Conservation (phyloP, 1,284 basidiomycete species). For the Cutaneotrichosporon sp. region DNA sequence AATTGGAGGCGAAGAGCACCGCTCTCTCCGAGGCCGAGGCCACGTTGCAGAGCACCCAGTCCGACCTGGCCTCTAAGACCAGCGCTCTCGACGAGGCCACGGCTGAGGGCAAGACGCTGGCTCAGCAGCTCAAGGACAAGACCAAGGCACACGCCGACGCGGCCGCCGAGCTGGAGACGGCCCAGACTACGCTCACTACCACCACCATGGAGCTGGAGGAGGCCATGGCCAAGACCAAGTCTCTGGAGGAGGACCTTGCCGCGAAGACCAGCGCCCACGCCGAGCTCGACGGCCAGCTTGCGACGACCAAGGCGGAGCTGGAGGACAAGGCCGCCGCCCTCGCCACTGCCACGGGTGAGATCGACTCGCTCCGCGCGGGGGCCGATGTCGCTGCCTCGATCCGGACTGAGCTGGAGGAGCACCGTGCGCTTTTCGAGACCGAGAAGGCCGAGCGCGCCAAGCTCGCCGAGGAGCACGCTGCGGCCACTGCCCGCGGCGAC, state of each 20-base stretch:
- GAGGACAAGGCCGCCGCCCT: constrained; percentile 8
- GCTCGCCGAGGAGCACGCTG: constrained; percentile 10
- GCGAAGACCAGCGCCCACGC: constrained; percentile 9
- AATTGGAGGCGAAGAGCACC: constrained; percentile 10
- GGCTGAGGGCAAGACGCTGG: not conserved
- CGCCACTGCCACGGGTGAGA: constrained; percentile 10
- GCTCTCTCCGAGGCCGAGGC: constrained; percentile 13
- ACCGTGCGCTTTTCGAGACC: constrained; percentile 10
- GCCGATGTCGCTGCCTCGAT: constrained; percentile 24
- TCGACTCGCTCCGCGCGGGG: constrained; percentile 25
- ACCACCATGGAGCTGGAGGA: constrained; percentile 5
- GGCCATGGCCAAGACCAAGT: not conserved
- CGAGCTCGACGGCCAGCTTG: constrained; percentile 11
- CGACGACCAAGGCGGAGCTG: constrained; percentile 4
- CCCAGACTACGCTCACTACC: not conserved
- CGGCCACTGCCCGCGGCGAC: constrained; percentile 4
- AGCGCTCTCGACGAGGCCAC: constrained; percentile 12
- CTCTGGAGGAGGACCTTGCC: constrained; percentile 8
- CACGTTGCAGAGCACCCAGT: not conserved
- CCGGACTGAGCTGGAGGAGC: constrained; percentile 16
- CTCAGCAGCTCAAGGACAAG: not conserved
- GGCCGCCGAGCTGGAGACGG: constrained; percentile 7
- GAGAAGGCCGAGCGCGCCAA: constrained; percentile 13
- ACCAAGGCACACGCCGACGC: constrained; percentile 1
- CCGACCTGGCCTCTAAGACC: not conserved